Evolutionary conservation across 805 yeast genomes (phyloP).

Genomic region (Kodamaea sagamina): DNA sequence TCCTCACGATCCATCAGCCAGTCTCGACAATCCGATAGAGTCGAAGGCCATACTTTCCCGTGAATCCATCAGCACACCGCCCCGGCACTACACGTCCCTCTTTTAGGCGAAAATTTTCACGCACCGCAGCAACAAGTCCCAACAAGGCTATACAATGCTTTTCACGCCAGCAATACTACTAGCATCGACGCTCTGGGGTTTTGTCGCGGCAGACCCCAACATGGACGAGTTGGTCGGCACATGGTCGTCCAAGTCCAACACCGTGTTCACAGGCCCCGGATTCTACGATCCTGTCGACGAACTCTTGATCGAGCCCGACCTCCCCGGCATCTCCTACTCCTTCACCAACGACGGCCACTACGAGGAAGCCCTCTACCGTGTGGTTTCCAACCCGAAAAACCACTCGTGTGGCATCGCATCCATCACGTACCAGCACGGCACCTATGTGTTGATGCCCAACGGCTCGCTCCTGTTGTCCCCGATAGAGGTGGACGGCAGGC

Average conservation of each 20-base stretch:
- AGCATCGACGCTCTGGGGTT: not conserved
- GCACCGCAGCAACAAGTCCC: too few species aligned
- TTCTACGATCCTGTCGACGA: slow-evolving; percentile 97
- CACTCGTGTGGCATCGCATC: slow-evolving; percentile 86
- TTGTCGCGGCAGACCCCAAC: slow-evolving; percentile 32
- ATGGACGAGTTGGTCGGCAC: slow-evolving; percentile 72
- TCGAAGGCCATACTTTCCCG: too few species aligned
- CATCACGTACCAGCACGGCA: slow-evolving; percentile 87
- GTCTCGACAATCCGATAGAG: too few species aligned
- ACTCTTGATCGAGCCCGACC: slow-evolving; percentile 87
- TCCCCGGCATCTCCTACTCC: slow-evolving; percentile 92
- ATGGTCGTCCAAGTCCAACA: slow-evolving; percentile 91
- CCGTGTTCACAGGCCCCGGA: slow-evolving; percentile 95
- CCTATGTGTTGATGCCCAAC: slow-evolving; percentile 59
- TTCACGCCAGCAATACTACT: slow-evolving; percentile 2
- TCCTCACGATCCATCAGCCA: too few species aligned
- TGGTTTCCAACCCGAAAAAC: slow-evolving; percentile 65
- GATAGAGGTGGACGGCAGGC: slow-evolving; percentile 87
- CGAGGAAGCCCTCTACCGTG: slow-evolving; percentile 87
- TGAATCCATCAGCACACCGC: too few species aligned
- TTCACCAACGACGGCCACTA: slow-evolving; percentile 90
- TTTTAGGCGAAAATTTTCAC: too few species aligned
- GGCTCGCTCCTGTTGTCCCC: slow-evolving; percentile 76
- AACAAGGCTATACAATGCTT: slow-evolving; percentile 3
- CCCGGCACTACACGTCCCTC: too few species aligned